Evolutionary conservation across 768 basidiomycete genomes (phyloP).

Genomic region (Suillus tomentosus): DNA sequence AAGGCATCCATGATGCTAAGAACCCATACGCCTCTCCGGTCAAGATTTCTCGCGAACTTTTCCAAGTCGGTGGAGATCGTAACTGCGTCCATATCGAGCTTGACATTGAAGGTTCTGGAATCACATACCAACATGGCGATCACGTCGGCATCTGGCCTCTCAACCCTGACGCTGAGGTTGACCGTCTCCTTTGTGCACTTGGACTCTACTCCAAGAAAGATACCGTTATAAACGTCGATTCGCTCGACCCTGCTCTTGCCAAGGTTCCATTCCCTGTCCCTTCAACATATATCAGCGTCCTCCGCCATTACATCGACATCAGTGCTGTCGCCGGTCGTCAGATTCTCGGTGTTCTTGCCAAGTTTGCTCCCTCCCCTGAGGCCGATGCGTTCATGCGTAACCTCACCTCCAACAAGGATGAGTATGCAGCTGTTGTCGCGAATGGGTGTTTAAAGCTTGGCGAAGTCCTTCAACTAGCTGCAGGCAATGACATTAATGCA

Average conservation of each 20-base stretch:
- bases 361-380: conserved; percentile 82
- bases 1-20: conserved; percentile 97
- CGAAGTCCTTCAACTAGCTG: conserved; percentile 89
- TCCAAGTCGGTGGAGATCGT: conserved; percentile 68
- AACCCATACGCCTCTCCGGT: conserved; percentile 94
- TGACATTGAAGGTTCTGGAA: conserved; percentile 90
- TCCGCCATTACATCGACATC: conserved; percentile 97
- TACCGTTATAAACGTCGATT: conserved; percentile 87
- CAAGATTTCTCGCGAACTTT: conserved; percentile 76
- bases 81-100: conserved; percentile 97
- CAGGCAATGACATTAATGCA: conserved; percentile 69
- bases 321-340: conserved; percentile 94
- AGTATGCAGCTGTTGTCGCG: conserved; percentile 74
- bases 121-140: conserved; percentile 99
- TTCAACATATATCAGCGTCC: conserved; percentile 89
- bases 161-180: conserved; percentile 91
- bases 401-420: conserved; percentile 85
- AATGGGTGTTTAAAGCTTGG: conserved; percentile 89
- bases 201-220: conserved; percentile 83
- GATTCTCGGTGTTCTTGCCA: conserved; percentile 82
- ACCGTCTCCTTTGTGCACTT: conserved; percentile 82
- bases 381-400: conserved; percentile 74
- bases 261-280: conserved; percentile 99
- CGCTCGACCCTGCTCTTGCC: conserved; percentile 95
- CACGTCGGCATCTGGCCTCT: conserved; percentile 97